Evolutionary conservation across 805 yeast genomes (phyloP).

Genomic region (Komagataella populi): DNA sequence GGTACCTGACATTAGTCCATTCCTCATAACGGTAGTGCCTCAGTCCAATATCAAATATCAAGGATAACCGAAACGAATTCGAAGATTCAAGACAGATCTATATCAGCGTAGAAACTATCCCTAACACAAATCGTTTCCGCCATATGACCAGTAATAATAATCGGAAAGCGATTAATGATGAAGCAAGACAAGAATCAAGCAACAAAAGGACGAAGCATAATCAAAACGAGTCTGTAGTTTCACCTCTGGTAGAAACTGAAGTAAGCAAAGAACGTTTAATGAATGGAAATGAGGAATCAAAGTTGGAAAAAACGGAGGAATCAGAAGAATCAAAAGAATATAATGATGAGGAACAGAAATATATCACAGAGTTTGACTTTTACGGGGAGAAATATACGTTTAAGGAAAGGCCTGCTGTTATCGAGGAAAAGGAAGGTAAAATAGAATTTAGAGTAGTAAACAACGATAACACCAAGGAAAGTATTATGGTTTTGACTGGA

Average conservation of each 20-base stretch:
- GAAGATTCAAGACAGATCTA: neutral
- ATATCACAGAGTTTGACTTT: constrained; percentile 37
- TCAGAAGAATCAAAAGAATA: constrained; percentile 8
- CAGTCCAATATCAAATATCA: neutral
- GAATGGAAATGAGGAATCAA: constrained; percentile 5
- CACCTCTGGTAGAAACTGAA: neutral
- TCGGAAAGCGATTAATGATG: constrained; percentile 11
- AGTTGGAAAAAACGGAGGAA: constrained; percentile 6
- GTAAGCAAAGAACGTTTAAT: neutral
- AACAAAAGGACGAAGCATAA: constrained; percentile 16
- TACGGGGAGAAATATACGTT: constrained; percentile 75
- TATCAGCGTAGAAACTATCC: too few species aligned
- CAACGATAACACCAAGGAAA: constrained; percentile 81
- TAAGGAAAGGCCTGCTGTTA: constrained; percentile 86
- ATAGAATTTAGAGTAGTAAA: constrained; percentile 95
- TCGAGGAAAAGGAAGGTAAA: constrained; percentile 86
- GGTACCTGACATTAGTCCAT: too few species aligned
- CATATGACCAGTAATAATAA: neutral
- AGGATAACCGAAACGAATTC: neutral
- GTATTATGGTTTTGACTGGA: constrained; percentile 86
- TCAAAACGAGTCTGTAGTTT: neutral
- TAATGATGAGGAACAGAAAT: constrained; percentile 12
- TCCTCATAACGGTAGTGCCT: neutral
- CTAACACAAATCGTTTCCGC: neutral
- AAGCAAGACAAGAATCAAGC: constrained; percentile 12